Evolutionary conservation across 1,139 yeast species (phyloP), one percentile per base, ranked within the genome.

Genomic region (Blastobotrys ciferrii): DNA sequence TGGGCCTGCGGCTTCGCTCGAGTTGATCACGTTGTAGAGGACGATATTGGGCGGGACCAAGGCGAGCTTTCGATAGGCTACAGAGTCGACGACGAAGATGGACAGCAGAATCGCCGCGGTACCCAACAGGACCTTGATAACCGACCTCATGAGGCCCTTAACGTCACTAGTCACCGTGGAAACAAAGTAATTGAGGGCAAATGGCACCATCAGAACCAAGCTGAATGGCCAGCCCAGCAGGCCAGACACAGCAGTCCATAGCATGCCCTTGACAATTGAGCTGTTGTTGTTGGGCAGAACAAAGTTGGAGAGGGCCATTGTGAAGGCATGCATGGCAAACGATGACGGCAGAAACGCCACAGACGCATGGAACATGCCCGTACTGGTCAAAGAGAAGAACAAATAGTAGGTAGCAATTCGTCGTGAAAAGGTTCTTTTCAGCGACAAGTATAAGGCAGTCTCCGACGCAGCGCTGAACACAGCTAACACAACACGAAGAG

Each of bases 161-260:
- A 32, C 25, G 12, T 25, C 18, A n/a, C 30, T 23, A 12, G 31
- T 39, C 14, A 35, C 42, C 4, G 46, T 17, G 15, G 23, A 19
- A 30, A 48, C 2, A 53, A 60, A 46, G 58, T 65, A 62, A 32
- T 56, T 52, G n/a, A 61, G 23, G 2, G 61, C 64, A 54, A 82
- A 72, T 0, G 95, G 94, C 2, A 78, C 54, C 1, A 83, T 82
- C 48, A 88, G 68, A 0, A 79, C 82, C 51, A 87, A 67, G 0
- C 85, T 80, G 67, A 91, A 91, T 1, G 98, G 97, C 98, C 98
- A 91, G 1, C 98, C 97, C 32, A 85, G 56, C 1, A 91, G 62
- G 0, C 94, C 94, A 4, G 92, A 95, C 15, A 85, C 53, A 33
- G 78, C 70, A 43, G 78, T 73, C 71, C 76, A 76, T 1, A 77